phyloP scores from a whole-genome alignment of 768 basidiomycete genomes.

The Strobilomyces confusus region DNA sequence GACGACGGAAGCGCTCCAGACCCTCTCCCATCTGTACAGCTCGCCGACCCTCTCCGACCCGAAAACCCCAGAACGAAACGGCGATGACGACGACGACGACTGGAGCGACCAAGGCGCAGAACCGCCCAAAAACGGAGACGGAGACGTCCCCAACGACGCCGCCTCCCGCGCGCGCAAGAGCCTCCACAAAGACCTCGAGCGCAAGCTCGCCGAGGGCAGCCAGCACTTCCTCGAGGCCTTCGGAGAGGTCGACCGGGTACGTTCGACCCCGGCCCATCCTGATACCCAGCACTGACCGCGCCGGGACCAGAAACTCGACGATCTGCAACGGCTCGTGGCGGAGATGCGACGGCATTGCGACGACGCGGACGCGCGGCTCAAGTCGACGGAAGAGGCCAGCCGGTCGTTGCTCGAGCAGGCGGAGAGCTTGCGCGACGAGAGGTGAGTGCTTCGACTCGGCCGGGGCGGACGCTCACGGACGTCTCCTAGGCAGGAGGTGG shows the following conservation, averaged over 20 bases:
- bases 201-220: slow-evolving; percentile 76
- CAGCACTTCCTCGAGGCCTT: slow-evolving; percentile 80
- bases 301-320: slow-evolving; percentile 78
- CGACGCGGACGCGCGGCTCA: slow-evolving; percentile 74
- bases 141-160: slow-evolving; percentile 50
- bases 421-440: slow-evolving; percentile 66
- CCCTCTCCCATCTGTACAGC: slow-evolving; percentile 77
- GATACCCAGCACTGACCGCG: too few species aligned
- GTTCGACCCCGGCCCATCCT: too few species aligned
- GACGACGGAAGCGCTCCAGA: slow-evolving; percentile 76
- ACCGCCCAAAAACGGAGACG: slow-evolving; percentile 8
- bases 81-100: slow-evolving; percentile 29
- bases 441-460: slow-evolving; percentile 40
- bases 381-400: slow-evolving; percentile 72
- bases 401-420: slow-evolving; percentile 79
- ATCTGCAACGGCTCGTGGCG: slow-evolving; percentile 69
- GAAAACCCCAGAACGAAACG: slow-evolving; percentile 16
- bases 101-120: slow-evolving; percentile 23
- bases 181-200: slow-evolving; percentile 82
- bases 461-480: not conserved
- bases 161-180: slow-evolving; percentile 75
- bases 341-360: slow-evolving; percentile 83
- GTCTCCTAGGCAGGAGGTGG: slow-evolving; percentile 56
- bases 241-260: slow-evolving; percentile 84
- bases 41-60: slow-evolving; percentile 17